A percentile compares a stretch with the other conserved stretches of the same genome.
Evolutionary conservation across 768 basidiomycete species (phyloP).

Genomic region (Exidia glandulosa): DNA sequence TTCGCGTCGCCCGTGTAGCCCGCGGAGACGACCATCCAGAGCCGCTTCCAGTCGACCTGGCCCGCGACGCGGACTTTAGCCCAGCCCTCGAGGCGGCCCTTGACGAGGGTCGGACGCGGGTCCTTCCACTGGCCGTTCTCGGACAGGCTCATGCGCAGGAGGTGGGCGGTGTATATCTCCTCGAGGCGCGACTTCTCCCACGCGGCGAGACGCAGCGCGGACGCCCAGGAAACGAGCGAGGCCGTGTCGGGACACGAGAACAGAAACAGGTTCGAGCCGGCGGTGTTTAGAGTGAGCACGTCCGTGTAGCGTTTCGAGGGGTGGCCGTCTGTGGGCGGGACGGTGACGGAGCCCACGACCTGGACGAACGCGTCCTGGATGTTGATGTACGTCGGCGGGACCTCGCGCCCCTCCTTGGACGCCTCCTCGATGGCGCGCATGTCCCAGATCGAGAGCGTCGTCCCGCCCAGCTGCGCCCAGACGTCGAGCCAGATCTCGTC

Average conservation of each 20-base stretch:
- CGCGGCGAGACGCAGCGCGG: slow-evolving; percentile 76
- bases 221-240: slow-evolving; percentile 78
- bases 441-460: slow-evolving; percentile 84
- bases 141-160: slow-evolving; percentile 67
- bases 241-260: slow-evolving; percentile 73
- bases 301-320: slow-evolving; percentile 55
- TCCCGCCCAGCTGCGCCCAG: slow-evolving; percentile 85
- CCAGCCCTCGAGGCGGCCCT: slow-evolving; percentile 83
- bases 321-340: slow-evolving; percentile 38
- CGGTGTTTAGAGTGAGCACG: slow-evolving; percentile 87
- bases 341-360: slow-evolving; percentile 63
- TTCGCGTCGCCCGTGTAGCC: slow-evolving; percentile 18
- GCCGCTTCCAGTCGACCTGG: slow-evolving; percentile 91
- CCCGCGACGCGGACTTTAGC: slow-evolving; percentile 85
- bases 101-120: slow-evolving; percentile 50
- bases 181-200: slow-evolving; percentile 95
- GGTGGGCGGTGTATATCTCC: slow-evolving; percentile 94
- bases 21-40: slow-evolving; percentile 70
- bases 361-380: slow-evolving; percentile 79
- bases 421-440: slow-evolving; percentile 83
- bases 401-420: slow-evolving; percentile 65
- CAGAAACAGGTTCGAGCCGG: slow-evolving; percentile 79
- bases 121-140: slow-evolving; percentile 32
- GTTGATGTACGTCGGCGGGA: slow-evolving; percentile 80
- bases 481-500: slow-evolving; percentile 77